These are phyloP conservation scores for Tricholoma sp. DNA, from an alignment of 768 basidiomycete genomes.

Conservation along the genomic window DNA sequence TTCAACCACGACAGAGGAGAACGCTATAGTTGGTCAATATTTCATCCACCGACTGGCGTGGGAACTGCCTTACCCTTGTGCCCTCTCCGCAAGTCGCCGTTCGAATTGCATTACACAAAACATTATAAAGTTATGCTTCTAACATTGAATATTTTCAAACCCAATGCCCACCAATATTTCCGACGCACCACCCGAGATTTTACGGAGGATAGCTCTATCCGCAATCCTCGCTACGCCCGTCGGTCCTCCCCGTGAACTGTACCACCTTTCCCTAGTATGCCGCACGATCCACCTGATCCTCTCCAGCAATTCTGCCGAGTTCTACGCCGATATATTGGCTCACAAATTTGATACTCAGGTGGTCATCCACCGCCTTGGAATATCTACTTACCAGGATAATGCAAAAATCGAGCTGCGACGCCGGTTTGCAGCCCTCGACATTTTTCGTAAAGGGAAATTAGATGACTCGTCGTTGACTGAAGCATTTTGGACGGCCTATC, in stretches of 20 bases:
- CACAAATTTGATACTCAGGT: constrained; percentile 46
- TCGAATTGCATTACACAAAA: constrained; percentile 6
- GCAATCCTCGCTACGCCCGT: constrained; percentile 22
- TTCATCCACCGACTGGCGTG: constrained; percentile 10
- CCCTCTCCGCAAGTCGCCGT: constrained; percentile 17
- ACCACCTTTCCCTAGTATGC: constrained; percentile 27
- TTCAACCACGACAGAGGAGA: constrained; percentile 1
- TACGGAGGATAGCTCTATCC: constrained; percentile 30
- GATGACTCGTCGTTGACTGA: constrained; percentile 33
- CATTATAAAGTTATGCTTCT: constrained; percentile 15
- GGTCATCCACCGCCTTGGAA: constrained; percentile 32
- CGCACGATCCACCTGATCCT: constrained; percentile 24
- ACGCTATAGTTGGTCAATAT: neutral
- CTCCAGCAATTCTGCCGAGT: constrained; percentile 19
- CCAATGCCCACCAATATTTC: constrained; percentile 28
- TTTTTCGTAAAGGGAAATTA: constrained; percentile 34
- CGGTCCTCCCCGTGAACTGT: constrained; percentile 29
- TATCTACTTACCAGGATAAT: constrained; percentile 21
- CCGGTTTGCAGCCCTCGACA: constrained; percentile 39
- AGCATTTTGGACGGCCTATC: constrained; percentile 47
- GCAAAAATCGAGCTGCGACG: constrained; percentile 40
- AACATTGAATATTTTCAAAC: constrained; percentile 9
- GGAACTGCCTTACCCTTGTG: constrained; percentile 10
- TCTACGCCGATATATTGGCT: constrained; percentile 35
- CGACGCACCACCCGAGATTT: constrained; percentile 25